Evolutionary conservation across 75 land plant species (phyloP), one percentile per base, ranked within the genome.

Genomic region (Pseudotsuga menziesii): DNA sequence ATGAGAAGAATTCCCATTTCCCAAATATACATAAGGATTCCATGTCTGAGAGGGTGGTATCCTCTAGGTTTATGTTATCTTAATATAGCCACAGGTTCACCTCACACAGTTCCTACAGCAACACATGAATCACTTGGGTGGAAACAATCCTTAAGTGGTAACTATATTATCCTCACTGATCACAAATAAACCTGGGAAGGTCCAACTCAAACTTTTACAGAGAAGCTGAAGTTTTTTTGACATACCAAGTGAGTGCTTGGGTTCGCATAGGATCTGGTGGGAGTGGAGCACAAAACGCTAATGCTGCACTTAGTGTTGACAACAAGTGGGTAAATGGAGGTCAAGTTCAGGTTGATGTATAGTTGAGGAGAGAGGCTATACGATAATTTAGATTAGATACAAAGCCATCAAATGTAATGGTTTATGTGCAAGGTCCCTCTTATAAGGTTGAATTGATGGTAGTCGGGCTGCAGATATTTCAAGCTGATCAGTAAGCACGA

Each of bases 161-260:
- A 78, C 26, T 89, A 75, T 60, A 82, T 95, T 32, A 78, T 85
- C 80, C 93, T 85, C 11, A 87, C 87, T 15, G 86, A 93, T 29
- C 90, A 93, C 17, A 90, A 85, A n/a, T 85, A 90, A 55, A 82
- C 82, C 23, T 96, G 99, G 96, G 91, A 90, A 88, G 99, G 97
- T n/a, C 97, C 97, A 17, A 86, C 97, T 63, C 99, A 96, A 78
- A 96, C 85, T 41, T 89, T 96, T 36, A 92, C 93, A 8, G 97
- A 88, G 32, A 91, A 82, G 58, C 1, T 93, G 52, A 84, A 89
- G 75, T 83, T 88, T 88, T 78, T 71, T 48, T 90, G 71, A 89
- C 97, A 23, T 96, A 96, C 76, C 99, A 96, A 88, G 97, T 96
- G 13, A 86, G 90, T 58, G 92, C 94, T 17, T 96, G 97, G 99